Percentiles rank a stretch among this genome's conserved stretches.
Evolutionary conservation across 2,329 filamentous ascomycete genomes (phyloP).

Genomic region (Emergomyces orientalis): DNA sequence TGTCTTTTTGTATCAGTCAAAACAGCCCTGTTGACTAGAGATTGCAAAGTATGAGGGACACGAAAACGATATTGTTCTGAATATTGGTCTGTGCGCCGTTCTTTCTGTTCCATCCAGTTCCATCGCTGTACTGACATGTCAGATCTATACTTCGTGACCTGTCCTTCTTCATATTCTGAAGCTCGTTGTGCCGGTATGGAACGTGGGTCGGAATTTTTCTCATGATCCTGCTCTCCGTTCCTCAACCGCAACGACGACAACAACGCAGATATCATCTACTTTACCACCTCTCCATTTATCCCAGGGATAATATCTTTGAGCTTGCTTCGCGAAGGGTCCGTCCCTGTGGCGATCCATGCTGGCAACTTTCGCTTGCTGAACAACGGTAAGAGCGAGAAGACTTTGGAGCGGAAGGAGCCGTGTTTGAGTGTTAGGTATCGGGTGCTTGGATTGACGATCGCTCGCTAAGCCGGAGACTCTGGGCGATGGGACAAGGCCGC

Average conservation of each 20-base stretch:
- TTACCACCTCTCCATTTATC: constrained; percentile 90
- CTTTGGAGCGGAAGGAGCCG: constrained; percentile 57
- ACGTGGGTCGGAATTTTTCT: neutral
- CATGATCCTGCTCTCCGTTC: constrained; percentile 23
- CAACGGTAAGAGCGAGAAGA: constrained; percentile 67
- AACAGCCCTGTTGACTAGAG: neutral
- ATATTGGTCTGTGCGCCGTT: neutral
- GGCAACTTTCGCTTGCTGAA: constrained; percentile 71
- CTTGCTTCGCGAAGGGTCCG: constrained; percentile 90
- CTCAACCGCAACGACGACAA: constrained; percentile 69
- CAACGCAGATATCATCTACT: constrained; percentile 86
- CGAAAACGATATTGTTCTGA: neutral
- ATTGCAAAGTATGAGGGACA: neutral
- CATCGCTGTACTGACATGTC: neutral
- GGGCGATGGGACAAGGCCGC: constrained; percentile 28
- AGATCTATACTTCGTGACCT: neutral
- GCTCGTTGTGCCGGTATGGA: neutral
- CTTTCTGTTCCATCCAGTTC: neutral
- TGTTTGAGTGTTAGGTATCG: constrained; percentile 16
- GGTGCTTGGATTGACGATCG: constrained; percentile 9
- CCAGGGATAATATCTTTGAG: constrained; percentile 74
- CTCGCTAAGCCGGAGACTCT: constrained; percentile 15
- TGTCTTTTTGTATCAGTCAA: neutral
- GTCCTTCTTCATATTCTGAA: neutral
- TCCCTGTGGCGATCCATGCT: constrained; percentile 73